These are phyloP conservation scores for Boletus fagicola DNA, from an alignment of 768 basidiomycete genomes.

Conservation along the genomic window DNA sequence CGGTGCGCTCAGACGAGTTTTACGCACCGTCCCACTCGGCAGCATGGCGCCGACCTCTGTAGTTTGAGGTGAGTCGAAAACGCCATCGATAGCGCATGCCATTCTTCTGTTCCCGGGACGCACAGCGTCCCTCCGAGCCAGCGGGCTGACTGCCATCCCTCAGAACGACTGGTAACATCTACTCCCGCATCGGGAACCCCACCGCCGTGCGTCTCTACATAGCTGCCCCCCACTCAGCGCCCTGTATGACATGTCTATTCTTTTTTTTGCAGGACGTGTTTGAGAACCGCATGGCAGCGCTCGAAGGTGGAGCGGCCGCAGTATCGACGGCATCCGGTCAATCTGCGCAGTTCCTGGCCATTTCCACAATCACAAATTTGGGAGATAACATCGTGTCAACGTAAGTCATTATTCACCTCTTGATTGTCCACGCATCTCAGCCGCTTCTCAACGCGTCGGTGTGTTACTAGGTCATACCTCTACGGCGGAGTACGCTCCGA, in stretches of 20 bases:
- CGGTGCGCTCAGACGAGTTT: constrained; percentile 19
- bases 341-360: constrained; percentile 60
- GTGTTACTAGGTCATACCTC: constrained; percentile 41
- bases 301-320: constrained; percentile 63
- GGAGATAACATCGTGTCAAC: constrained; percentile 69
- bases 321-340: constrained; percentile 58
- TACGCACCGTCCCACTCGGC: background rate
- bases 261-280: constrained; percentile 49
- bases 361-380: constrained; percentile 47
- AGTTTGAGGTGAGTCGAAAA: constrained; percentile 36
- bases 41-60: constrained; percentile 58
- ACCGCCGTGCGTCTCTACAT: constrained; percentile 43
- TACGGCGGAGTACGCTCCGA: constrained; percentile 55
- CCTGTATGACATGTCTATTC: background rate
- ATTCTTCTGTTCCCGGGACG: background rate
- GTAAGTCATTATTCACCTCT: constrained; percentile 29
- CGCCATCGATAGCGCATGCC: background rate
- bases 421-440: background rate
- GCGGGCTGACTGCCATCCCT: background rate
- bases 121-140: too few species aligned
- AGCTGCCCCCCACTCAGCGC: background rate
- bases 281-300: constrained; percentile 60
- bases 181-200: constrained; percentile 56
- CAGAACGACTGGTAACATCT: constrained; percentile 48
- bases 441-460: background rate